A percentile compares a stretch with the other conserved stretches of the same genome.
Evolutionary conservation across 202 grass and related monocot species (phyloP).

Genomic region (Schoenoplectus tabernaemontani): DNA sequence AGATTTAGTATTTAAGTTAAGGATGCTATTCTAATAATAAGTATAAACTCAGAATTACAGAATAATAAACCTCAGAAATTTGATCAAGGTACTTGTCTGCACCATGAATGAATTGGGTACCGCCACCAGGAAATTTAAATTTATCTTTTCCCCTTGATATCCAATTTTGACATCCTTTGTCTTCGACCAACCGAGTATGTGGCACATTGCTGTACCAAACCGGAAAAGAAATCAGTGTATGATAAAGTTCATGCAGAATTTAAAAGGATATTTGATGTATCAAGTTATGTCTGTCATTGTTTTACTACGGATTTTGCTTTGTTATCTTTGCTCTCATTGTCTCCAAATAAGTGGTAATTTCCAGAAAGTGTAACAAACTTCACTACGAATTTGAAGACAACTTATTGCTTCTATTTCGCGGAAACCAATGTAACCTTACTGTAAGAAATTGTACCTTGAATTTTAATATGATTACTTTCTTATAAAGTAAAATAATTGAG

Average conservation of each 20-base stretch:
- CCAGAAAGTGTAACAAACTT: not conserved
- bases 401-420: not conserved
- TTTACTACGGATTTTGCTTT: not conserved
- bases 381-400: not conserved
- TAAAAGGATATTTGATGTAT: not conserved
- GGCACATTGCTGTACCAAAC: constrained; percentile 49
- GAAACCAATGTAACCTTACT: no score
- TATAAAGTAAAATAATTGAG: no score
- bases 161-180: constrained; percentile 52
- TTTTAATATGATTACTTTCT: no score
- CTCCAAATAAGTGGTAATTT: not conserved
- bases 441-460: no score
- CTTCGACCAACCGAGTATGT: constrained; percentile 36
- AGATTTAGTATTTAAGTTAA: constrained; percentile 12
- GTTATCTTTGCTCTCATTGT: not conserved
- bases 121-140: constrained; percentile 45
- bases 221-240: constrained; percentile 5
- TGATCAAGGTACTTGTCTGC: constrained; percentile 46
- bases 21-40: not conserved
- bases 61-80: constrained; percentile 34
- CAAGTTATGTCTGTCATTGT: not conserved
- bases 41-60: not conserved
- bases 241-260: not conserved
- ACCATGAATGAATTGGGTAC: constrained; percentile 46
- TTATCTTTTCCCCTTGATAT: constrained; percentile 33